Percentiles rank a stretch among this genome's conserved stretches.
phyloP scores from a whole-genome alignment of 78 protist species.

The Anaeramoeba ignava region DNA sequence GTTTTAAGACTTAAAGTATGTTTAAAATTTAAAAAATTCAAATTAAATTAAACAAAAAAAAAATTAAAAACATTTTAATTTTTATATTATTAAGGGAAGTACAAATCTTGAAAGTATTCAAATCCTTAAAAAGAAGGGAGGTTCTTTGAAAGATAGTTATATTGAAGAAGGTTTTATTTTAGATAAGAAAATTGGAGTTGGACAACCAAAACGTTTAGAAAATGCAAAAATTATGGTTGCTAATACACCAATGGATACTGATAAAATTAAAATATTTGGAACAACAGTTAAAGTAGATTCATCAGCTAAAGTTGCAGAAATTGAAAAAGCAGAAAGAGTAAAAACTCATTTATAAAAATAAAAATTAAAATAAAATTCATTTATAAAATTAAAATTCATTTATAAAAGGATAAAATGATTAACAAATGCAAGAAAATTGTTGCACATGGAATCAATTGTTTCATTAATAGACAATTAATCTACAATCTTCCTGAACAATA shows the following conservation, averaged over 20 bases:
- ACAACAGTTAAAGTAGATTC: slow-evolving; percentile 50
- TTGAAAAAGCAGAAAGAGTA: slow-evolving; percentile 85
- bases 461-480: slow-evolving; percentile 96
- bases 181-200: slow-evolving; percentile 90
- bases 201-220: slow-evolving; percentile 79
- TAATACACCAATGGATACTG: slow-evolving; percentile 99
- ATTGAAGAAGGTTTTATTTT: slow-evolving; percentile 93
- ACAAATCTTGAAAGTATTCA: slow-evolving; percentile 71
- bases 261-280: slow-evolving; percentile 95
- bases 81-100: slow-evolving; percentile 10
- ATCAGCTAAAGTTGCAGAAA: slow-evolving; percentile 70
- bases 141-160: slow-evolving; percentile 70
- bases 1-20: slow-evolving; percentile 58
- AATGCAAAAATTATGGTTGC: slow-evolving; percentile 86
- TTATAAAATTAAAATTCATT: too few relatives aligned
- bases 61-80: slow-evolving; percentile 13
- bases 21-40: background rate
- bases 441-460: slow-evolving; percentile 69
- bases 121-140: slow-evolving; percentile 87
- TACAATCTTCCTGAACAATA: slow-evolving; percentile 94
- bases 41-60: background rate
- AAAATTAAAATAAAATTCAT: too few relatives aligned
- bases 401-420: background rate
- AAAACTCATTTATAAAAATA: slow-evolving; percentile 16
- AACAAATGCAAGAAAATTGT: slow-evolving; percentile 59